Conservation (phyloP, 495 filamentous ascomycete species). For the Cercophora samala region DNA sequence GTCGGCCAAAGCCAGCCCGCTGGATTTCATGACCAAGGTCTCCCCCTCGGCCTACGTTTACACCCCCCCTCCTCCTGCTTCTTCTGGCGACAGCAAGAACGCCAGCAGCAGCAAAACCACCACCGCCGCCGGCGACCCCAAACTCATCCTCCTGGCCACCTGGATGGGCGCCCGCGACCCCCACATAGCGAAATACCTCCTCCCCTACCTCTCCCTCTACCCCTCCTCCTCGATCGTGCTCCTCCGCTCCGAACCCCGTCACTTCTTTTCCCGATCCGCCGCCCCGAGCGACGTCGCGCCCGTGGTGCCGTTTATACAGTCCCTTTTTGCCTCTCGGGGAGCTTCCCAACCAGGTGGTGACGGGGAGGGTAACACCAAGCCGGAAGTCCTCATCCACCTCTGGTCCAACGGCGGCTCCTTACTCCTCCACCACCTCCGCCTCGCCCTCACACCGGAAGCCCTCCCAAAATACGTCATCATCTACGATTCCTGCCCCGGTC, state of each 20-base stretch:
- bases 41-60: conserved; percentile 38
- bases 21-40: conserved; percentile 39
- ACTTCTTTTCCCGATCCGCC: conserved; percentile 26
- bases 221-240: conserved; percentile 42
- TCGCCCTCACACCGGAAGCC: conserved; percentile 22
- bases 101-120: not conserved
- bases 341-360: not conserved
- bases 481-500: conserved; percentile 43
- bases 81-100: not conserved
- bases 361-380: conserved; percentile 1
- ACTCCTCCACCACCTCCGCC: conserved; percentile 3
- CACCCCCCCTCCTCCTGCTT: conserved; percentile 23
- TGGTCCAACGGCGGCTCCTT: conserved; percentile 48
- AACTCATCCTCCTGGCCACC: conserved; percentile 42
- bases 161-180: conserved; percentile 47
- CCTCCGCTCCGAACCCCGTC: conserved; percentile 33
- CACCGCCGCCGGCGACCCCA: conserved; percentile 15
- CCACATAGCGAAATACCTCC: conserved; percentile 48
- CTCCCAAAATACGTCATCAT: conserved; percentile 36
- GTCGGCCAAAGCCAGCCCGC: conserved; percentile 16
- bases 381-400: conserved; percentile 41
- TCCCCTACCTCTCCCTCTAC: conserved; percentile 39
- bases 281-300: conserved; percentile 16
- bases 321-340: conserved; percentile 15
- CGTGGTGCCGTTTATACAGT: conserved; percentile 23